Base-by-base conservation (phyloP, 805 yeast species). In the Pichia scutulata region DNA sequence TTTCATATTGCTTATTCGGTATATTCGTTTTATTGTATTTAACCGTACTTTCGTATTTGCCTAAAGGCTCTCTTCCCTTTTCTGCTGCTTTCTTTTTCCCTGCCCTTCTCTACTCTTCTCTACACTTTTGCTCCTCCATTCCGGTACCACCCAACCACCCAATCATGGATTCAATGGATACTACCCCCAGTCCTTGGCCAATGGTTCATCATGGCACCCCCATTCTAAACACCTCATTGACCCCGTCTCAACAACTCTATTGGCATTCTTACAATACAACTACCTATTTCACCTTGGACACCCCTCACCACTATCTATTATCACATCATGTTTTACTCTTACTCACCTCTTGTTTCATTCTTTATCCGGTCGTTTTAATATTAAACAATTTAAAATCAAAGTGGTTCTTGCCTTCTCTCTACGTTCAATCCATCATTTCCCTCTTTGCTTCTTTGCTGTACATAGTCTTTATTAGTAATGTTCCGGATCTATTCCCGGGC, bases 241-340 rank as follows among this genome's bases (percentile, higher is more conserved):
- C 81, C 18, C 84, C 90, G 0, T 85, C 81, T 43, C 96, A 89
- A 65, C 70, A 80, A 49, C 63, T 74, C 25, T 90, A 76, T 66
- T 90, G 97, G 97, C 81, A 80, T 45, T 63, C 67, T 24, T 90
- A 89, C 67, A 81, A 86, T 60, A 80, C 95, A 14, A 84, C 92
- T 1, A 82, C 88, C 3, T 89, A 75, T 64, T 81, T 87, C 68
- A 81, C 78, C 8, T 61, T 77, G 13, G 75, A 73, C 0, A 57
- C 75, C 2, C 74, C 80, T 4, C 74, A 74, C 55, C 75, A 79
- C 50, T 52, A 71, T 14, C 74, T 82, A 1, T 68, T 89, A 26
- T 71, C 72, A 55, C 57, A 71, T 40, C 97, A 89, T 60, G 67
- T 81, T 10, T 57, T 63, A 2, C 63, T 78, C 4, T 62, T 78